These are phyloP conservation scores for Chlorella sp. DNA, from an alignment of 139 green algal species.

Conservation along the genomic window DNA sequence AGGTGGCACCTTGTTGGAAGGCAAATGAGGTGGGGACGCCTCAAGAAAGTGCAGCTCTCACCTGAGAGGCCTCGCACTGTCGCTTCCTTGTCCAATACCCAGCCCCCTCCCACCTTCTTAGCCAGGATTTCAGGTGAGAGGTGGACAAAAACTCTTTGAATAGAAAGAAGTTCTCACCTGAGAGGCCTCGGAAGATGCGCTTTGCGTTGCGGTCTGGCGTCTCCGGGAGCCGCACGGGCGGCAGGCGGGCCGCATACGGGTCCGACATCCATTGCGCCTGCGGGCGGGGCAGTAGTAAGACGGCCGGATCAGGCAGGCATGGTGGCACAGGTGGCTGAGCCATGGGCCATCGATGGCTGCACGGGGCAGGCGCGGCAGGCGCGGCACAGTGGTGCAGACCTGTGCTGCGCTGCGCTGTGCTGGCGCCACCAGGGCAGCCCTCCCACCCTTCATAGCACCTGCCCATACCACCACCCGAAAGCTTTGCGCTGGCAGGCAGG, in stretches of 20 bases:
- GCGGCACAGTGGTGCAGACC: not conserved
- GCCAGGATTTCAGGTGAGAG: no score
- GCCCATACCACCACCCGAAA: not conserved
- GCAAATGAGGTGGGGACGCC: no score
- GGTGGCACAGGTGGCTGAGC: not conserved
- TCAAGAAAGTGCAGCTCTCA: no score
- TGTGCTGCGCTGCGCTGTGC: not conserved
- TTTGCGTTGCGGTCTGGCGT: not conserved
- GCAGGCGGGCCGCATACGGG: slow-evolving; percentile 34
- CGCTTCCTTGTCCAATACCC: no score
- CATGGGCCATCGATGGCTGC: not conserved
- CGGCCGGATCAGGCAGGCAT: not conserved
- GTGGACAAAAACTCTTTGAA: no score
- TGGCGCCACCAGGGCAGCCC: not conserved
- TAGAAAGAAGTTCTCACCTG: slow-evolving; percentile 7
- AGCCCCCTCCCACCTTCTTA: no score
- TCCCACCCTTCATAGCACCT: no score
- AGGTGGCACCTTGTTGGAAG: no score
- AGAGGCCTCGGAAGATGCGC: slow-evolving; percentile 34
- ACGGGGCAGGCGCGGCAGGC: not conserved
- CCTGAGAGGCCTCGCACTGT: no score
- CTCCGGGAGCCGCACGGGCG: slow-evolving; percentile 30
- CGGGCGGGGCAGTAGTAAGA: not conserved
- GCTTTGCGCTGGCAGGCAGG: not conserved
- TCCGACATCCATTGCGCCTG: slow-evolving; percentile 29